Base-by-base conservation (phyloP, 495 filamentous ascomycete genomes). In the Neurospora terricola region DNA sequence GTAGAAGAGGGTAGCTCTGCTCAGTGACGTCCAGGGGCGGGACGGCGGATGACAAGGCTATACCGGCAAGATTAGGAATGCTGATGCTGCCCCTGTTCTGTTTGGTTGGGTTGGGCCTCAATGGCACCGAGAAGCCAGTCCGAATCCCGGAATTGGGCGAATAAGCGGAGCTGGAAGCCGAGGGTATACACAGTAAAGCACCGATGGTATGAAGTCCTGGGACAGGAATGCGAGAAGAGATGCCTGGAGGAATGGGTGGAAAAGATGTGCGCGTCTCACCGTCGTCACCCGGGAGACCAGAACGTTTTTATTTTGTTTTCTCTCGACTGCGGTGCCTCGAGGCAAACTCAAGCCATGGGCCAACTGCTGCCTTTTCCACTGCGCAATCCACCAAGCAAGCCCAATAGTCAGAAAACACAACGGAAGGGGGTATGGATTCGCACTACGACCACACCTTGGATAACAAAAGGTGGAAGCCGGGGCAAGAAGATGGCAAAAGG, bases 91-190 rank as follows among this genome's bases (percentile, higher is more conserved):
- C 69, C 69, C n/a, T 71, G 70, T 40, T 42, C 70, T 39, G 62
- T 43, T 66, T 73, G 70, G 69, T 77, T 72, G 73, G 75, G 78
- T 81, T 81, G 79, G 79, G 79, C 78, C 72, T 79, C 79, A 79
- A 80, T 75, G 73, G 43, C 72, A 74, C 72, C 27, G 27, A 34
- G 27, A 62, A 62, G 54, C 54, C 54, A 62, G 27, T 62, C 54
- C 14, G 27, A 30, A 66, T 66, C 54, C 54, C 54, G 54, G 54
- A 66, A 34, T 66, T 66, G 54, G 54, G 54, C 54, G 27, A 66
- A 66, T 66, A 66, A 66, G 54, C 54, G 54, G 54, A 66, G 54
- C 54, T 66, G 54, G 54, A 34, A 66, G 54, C 14, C 54, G 30
- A 66, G 54, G 54, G 14, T 66, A 66, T 66, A n/a, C n/a, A n/a